Percentiles rank a stretch among this genome's conserved stretches.
phyloP scores from a whole-genome alignment of 192 early-diverging fungal species.

The Coemansia sp. region DNA sequence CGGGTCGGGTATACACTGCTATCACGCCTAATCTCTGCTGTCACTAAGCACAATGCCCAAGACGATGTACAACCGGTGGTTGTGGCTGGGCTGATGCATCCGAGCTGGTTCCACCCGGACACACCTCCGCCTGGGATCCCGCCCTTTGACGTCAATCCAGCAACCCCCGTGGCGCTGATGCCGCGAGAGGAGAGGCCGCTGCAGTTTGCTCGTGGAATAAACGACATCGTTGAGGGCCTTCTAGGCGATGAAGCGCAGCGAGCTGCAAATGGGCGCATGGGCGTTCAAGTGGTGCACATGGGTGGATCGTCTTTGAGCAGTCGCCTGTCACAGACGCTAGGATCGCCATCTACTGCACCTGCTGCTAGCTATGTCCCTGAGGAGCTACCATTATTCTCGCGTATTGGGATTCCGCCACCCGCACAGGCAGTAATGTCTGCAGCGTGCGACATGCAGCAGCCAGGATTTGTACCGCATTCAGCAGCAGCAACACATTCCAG shows the following conservation, averaged over 20 bases:
- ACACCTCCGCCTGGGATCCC: slow-evolving; percentile 45
- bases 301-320: neutral
- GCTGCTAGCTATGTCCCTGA: neutral
- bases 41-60: slow-evolving; percentile 17
- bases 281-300: slow-evolving; percentile 36
- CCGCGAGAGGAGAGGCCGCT: slow-evolving; percentile 21
- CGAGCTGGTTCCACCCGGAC: slow-evolving; percentile 46
- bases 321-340: slow-evolving; percentile 13
- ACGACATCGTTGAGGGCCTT: slow-evolving; percentile 23
- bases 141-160: slow-evolving; percentile 49
- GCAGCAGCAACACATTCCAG: neutral
- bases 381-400: slow-evolving; percentile 43
- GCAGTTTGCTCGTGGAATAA: slow-evolving; percentile 9
- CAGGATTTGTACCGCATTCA: neutral
- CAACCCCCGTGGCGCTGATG: slow-evolving; percentile 37
- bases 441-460: slow-evolving; percentile 34
- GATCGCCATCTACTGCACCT: neutral
- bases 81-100: slow-evolving; percentile 46
- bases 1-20: slow-evolving; percentile 52
- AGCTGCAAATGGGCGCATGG: slow-evolving; percentile 13
- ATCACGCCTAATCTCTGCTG: slow-evolving; percentile 26
- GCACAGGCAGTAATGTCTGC: neutral
- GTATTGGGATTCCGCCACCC: slow-evolving; percentile 41
- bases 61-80: slow-evolving; percentile 12
- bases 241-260: slow-evolving; percentile 9